phyloP scores from a whole-genome alignment of 352 stramenopile species.

The Thalassiosira ordinaria region DNA sequence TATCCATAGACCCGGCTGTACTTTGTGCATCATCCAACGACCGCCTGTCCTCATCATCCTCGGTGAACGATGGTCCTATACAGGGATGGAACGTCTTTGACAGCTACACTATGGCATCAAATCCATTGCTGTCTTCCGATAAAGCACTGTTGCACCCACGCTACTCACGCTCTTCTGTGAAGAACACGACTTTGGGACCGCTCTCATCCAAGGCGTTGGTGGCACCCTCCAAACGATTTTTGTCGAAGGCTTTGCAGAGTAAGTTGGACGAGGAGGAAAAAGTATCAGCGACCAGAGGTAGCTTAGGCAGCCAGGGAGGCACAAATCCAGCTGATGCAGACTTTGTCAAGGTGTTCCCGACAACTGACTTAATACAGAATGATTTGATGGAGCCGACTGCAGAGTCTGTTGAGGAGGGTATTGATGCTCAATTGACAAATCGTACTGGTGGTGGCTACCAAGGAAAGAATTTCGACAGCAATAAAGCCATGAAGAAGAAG shows the following conservation, averaged over 20 bases:
- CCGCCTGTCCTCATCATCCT: conserved; percentile 5
- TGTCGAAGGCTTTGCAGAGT: conserved; percentile 56
- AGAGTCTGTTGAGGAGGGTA: conserved; percentile 5
- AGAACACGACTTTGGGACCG: conserved; percentile 53
- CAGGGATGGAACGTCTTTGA: conserved; percentile 66
- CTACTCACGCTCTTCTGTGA: conserved; percentile 31
- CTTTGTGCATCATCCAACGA: conserved; percentile 25
- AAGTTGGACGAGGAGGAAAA: neutral
- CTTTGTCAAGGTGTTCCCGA: conserved; percentile 57
- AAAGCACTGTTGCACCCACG: conserved; percentile 38
- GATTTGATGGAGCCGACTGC: conserved; percentile 46
- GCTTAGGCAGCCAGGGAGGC: neutral
- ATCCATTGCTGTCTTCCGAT: conserved; percentile 46
- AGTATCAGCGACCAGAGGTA: neutral
- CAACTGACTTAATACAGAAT: conserved; percentile 48
- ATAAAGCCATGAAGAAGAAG: conserved; percentile 17
- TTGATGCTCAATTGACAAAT: conserved; percentile 21
- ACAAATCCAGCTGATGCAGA: conserved; percentile 18
- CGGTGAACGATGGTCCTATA: neutral
- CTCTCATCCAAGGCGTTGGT: conserved; percentile 57
- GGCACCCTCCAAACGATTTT: conserved; percentile 39
- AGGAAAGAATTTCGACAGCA: neutral
- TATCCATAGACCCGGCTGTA: conserved; percentile 72
- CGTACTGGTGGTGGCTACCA: neutral
- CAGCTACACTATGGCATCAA: conserved; percentile 56